Conservation (phyloP, 129 eudicot genomes). For the Escallonia herrerae region DNA sequence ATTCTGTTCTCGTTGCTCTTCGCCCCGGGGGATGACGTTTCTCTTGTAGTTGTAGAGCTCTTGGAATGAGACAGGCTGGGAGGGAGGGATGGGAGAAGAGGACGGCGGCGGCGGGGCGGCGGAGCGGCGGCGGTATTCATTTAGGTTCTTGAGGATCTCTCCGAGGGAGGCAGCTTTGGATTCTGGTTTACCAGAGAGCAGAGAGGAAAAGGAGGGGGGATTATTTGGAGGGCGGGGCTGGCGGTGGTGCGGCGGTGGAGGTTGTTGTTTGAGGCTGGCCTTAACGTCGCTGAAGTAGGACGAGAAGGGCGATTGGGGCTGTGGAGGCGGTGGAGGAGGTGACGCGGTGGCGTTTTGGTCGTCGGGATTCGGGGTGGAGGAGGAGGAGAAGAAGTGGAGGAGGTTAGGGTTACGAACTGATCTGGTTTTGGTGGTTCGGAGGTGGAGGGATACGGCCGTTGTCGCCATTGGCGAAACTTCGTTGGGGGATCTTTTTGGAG, state of each 20-base stretch:
- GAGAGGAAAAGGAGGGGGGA: conserved; percentile 1
- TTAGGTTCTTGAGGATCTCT: conserved; percentile 38
- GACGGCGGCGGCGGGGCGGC: conserved; percentile 22
- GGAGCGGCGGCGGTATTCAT: conserved; percentile 34
- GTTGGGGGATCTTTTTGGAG: neutral
- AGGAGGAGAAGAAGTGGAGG: conserved; percentile 26
- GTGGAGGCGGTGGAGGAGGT: conserved; percentile 19
- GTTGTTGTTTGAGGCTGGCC: conserved; percentile 27
- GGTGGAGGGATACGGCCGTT: conserved; percentile 37
- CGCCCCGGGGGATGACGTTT: conserved; percentile 3
- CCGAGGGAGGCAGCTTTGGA: conserved; percentile 11
- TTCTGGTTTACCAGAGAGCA: conserved; percentile 11
- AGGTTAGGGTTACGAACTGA: conserved; percentile 9
- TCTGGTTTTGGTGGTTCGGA: conserved; percentile 14
- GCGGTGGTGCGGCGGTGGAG: conserved; percentile 20
- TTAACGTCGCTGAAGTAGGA: conserved; percentile 32
- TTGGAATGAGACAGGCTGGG: conserved; percentile 18
- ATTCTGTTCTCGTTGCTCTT: neutral
- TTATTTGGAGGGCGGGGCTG: conserved; percentile 4
- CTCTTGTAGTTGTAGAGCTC: conserved; percentile 33
- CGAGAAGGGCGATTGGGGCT: conserved; percentile 9
- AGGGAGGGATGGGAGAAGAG: neutral
- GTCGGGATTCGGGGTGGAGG: conserved; percentile 22
- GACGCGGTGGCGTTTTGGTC: conserved; percentile 9
- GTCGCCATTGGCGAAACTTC: conserved; percentile 38